Percentiles rank a stretch among this genome's conserved stretches.
phyloP scores from a whole-genome alignment of 768 basidiomycete species.

The Auriscalpium microsporum region DNA sequence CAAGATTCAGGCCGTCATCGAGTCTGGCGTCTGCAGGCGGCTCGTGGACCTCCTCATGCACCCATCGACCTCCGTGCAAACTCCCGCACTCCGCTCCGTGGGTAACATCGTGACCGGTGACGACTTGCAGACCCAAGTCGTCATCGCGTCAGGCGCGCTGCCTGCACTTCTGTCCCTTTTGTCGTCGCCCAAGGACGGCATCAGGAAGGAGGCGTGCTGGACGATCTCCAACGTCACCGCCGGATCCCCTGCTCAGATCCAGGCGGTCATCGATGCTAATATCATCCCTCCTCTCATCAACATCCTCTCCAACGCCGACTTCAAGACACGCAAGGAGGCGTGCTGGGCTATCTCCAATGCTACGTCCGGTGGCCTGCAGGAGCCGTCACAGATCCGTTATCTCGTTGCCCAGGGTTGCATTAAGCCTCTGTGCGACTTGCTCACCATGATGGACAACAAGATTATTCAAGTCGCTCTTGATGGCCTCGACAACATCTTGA shows the following conservation, averaged over 20 bases:
- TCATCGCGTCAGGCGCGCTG: constrained; percentile 95
- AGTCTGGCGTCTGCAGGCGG: constrained; percentile 94
- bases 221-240: constrained; percentile 99
- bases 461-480: constrained; percentile 98
- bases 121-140: constrained; percentile 97
- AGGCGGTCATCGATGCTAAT: constrained; percentile 95
- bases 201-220: constrained; percentile 99
- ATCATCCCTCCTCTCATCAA: constrained; percentile 98
- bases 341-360: constrained; percentile 99
- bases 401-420: constrained; percentile 97
- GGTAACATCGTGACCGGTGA: constrained; percentile 99
- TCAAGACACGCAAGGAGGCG: constrained; percentile 99
- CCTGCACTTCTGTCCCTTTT: constrained; percentile 88
- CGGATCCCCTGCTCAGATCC: constrained; percentile 94
- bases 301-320: constrained; percentile 94
- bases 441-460: constrained; percentile 99
- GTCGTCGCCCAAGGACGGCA: constrained; percentile 96
- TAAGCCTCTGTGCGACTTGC: constrained; percentile 93
- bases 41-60: constrained; percentile 97
- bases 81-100: constrained; percentile 94
- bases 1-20: constrained; percentile 99
- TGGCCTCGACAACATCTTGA: constrained; percentile 95
- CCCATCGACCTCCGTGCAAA: constrained; percentile 91
- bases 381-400: constrained; percentile 95
- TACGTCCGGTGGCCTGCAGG: constrained; percentile 93